phyloP scores from a whole-genome alignment of 306 rosid genomes.

The Phaseolus lunatus region DNA sequence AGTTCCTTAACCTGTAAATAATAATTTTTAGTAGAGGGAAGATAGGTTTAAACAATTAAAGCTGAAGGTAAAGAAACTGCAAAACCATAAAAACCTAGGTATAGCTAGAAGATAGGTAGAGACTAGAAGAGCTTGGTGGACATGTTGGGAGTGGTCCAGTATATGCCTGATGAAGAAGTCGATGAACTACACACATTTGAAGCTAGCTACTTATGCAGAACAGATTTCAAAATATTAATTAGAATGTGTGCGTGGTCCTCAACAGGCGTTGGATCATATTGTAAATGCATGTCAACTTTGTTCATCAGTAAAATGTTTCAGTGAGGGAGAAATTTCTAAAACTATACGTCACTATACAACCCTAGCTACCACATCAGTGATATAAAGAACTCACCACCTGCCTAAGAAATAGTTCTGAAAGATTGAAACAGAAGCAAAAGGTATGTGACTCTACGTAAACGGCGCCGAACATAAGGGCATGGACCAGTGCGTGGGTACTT shows the following conservation, averaged over 20 bases:
- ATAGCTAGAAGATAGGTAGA: constrained; percentile 10
- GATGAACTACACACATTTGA: constrained; percentile 1
- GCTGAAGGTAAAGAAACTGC: constrained; percentile 34
- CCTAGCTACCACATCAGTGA: not conserved
- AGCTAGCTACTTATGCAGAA: constrained; percentile 4
- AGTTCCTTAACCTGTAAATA: not conserved
- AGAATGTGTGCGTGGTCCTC: constrained; percentile 39
- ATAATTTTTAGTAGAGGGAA: not conserved
- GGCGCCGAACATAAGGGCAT: constrained; percentile 51
- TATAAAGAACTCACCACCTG: not conserved
- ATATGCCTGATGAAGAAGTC: constrained; percentile 2
- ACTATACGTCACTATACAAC: not conserved
- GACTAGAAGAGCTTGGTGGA: not conserved
- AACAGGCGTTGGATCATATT: not conserved
- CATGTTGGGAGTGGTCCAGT: constrained; percentile 22
- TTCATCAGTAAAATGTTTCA: constrained; percentile 32
- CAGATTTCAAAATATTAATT: not conserved
- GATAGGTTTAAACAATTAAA: not conserved
- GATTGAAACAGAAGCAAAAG: constrained; percentile 27
- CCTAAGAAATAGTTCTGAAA: constrained; percentile 17
- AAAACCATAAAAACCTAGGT: constrained; percentile 30
- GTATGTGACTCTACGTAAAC: constrained; percentile 41
- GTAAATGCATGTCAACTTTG: not conserved
- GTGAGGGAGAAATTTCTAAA: constrained; percentile 10
- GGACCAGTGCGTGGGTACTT: constrained; percentile 34